These are phyloP conservation scores for Camelina neglecta DNA, from an alignment of 345 rosid species.

Conservation along the genomic window DNA sequence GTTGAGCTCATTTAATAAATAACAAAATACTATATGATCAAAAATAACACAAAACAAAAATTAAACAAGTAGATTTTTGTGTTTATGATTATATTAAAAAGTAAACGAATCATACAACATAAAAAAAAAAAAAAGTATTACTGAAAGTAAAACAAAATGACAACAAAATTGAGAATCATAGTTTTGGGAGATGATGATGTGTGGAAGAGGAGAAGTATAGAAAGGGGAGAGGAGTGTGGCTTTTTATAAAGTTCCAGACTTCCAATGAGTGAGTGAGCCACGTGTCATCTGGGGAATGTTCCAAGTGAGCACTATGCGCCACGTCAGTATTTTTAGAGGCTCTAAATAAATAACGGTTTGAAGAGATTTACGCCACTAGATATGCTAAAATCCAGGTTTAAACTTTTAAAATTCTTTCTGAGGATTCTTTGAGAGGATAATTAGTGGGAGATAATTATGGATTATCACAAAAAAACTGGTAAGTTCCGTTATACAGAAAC, in stretches of 20 bases:
- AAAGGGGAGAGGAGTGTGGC: constrained; percentile 6
- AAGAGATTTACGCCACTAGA: constrained; percentile 38
- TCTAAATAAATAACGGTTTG: constrained; percentile 6
- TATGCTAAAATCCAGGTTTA: constrained; percentile 31
- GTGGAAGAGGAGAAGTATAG: background rate
- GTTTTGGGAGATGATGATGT: background rate
- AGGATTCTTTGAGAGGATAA: constrained; percentile 2
- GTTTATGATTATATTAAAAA: background rate
- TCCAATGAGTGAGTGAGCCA: constrained; percentile 1
- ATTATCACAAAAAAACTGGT: background rate
- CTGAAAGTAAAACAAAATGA: constrained; percentile 22
- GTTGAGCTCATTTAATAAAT: constrained; percentile 33
- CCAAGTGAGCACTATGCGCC: constrained; percentile 11
- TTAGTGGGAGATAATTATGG: constrained; percentile 34
- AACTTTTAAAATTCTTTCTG: background rate
- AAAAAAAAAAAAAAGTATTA: background rate
- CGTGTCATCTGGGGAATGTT: constrained; percentile 24
- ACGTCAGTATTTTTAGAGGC: constrained; percentile 24
- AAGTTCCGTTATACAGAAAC: background rate
- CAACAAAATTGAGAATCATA: background rate
- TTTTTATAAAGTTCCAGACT: constrained; percentile 1
- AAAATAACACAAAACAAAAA: no score
- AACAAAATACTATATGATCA: background rate
- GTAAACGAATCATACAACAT: background rate
- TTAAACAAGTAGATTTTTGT: background rate